Conservation (phyloP, 2,329 filamentous ascomycete species). For the Xylariales sp. region DNA sequence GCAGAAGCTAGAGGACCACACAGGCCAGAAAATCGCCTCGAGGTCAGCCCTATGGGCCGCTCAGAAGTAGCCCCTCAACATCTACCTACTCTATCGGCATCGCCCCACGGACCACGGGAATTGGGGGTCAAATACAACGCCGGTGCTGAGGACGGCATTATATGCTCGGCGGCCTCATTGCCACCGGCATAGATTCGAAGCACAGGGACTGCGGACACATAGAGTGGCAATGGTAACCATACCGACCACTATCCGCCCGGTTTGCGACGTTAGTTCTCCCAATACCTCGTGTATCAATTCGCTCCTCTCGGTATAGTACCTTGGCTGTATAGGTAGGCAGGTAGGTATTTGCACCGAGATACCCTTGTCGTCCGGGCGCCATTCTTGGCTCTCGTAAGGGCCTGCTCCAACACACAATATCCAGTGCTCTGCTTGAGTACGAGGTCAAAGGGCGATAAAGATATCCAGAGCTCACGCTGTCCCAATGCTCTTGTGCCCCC, state of each 20-base stretch:
- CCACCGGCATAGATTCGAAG: conserved; percentile 11
- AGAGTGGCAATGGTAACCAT: conserved; percentile 13
- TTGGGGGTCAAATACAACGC: conserved; percentile 11
- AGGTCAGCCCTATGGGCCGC: conserved; percentile 36
- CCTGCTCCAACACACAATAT: neutral
- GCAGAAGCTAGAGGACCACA: neutral
- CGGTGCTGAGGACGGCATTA: conserved; percentile 15
- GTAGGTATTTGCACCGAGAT: neutral
- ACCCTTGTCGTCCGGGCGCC: neutral
- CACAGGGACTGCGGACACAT: conserved; percentile 10
- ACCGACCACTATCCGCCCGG: conserved; percentile 4
- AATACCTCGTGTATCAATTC: neutral
- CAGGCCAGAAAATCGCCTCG: conserved; percentile 23
- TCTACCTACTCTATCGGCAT: conserved; percentile 6
- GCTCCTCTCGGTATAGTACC: neutral
- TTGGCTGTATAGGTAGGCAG: too few species aligned
- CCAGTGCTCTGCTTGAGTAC: neutral
- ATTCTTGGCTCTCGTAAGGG: conserved; percentile 1
- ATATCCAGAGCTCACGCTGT: neutral
- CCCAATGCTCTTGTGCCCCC: conserved; percentile 9
- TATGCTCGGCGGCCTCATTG: conserved; percentile 29
- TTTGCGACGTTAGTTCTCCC: conserved; percentile 1
- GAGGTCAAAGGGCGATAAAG: conserved; percentile 1
- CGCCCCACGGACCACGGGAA: conserved; percentile 18
- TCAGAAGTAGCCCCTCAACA: neutral